Percentiles rank a stretch among this genome's conserved stretches.
Conservation (phyloP, 257 asterid species). For the Lantana camara region DNA sequence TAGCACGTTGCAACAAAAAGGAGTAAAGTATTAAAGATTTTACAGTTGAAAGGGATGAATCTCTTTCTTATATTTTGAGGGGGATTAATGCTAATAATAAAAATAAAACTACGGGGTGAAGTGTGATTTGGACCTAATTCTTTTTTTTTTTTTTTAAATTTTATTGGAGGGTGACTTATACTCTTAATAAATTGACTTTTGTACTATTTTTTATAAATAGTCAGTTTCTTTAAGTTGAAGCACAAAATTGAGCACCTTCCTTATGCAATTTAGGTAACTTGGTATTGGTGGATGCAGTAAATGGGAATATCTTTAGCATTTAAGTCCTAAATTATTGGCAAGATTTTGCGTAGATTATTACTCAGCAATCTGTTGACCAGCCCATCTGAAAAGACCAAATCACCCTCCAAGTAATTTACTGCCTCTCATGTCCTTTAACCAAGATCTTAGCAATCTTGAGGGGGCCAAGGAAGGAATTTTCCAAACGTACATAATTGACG, state of each 20-base stretch:
- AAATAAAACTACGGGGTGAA: too few species aligned
- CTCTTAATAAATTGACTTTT: too few species aligned
- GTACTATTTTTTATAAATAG: too few species aligned
- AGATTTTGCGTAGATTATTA: conserved; percentile 34
- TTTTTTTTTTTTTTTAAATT: too few species aligned
- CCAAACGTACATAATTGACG: conserved; percentile 24
- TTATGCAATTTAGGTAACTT: conserved; percentile 21
- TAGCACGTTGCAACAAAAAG: too few species aligned
- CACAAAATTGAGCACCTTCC: conserved; percentile 25
- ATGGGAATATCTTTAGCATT: conserved; percentile 33
- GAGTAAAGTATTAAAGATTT: too few species aligned
- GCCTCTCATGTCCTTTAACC: neutral
- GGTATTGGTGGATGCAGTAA: conserved; percentile 18
- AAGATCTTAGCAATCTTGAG: neutral
- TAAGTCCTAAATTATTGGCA: conserved; percentile 40
- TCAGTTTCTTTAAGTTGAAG: conserved; percentile 19
- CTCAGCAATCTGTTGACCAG: conserved; percentile 12
- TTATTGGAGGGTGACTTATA: too few species aligned
- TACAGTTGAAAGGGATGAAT: too few species aligned
- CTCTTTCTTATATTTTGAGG: too few species aligned
- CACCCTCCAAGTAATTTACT: conserved; percentile 27
- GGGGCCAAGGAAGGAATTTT: neutral
- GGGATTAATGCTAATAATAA: too few species aligned
- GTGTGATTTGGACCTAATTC: too few species aligned
- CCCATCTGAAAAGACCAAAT: conserved; percentile 9